Percentiles rank a stretch among this genome's conserved stretches.
phyloP scores from a whole-genome alignment of 176 grass and related monocot genomes.

The Oryza australiensis region DNA sequence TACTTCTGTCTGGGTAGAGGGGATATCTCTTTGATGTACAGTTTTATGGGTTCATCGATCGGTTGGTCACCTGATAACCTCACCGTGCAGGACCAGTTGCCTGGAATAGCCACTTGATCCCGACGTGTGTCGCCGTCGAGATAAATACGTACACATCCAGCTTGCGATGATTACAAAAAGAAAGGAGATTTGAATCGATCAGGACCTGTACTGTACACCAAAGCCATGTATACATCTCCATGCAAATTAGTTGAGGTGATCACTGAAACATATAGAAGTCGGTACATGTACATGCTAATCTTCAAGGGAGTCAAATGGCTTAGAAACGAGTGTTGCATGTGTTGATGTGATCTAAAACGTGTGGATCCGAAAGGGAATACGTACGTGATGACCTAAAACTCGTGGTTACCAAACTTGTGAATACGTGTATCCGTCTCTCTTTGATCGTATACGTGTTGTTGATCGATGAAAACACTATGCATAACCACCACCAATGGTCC shows the following conservation, averaged over 20 bases:
- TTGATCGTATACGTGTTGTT: neutral
- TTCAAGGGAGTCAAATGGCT: neutral
- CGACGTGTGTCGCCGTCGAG: neutral
- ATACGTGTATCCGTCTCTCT: neutral
- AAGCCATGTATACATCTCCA: neutral
- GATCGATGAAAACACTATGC: conserved; percentile 22
- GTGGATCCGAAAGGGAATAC: neutral
- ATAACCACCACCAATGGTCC: conserved; percentile 30
- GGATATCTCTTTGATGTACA: conserved; percentile 20
- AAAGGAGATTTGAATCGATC: neutral
- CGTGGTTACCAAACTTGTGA: neutral
- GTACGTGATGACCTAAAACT: neutral
- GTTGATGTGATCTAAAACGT: neutral
- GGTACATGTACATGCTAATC: neutral
- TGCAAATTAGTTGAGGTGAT: neutral
- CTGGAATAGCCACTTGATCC: neutral
- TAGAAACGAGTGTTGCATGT: neutral
- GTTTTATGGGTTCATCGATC: neutral
- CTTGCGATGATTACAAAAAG: neutral
- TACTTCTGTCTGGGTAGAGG: neutral
- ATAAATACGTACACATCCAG: neutral
- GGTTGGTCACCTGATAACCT: conserved; percentile 18
- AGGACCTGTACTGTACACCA: neutral
- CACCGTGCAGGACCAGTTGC: neutral
- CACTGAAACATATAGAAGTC: neutral